Conservation (phyloP, 2,329 filamentous ascomycete species). For the Arthrinium phaeospermum region DNA sequence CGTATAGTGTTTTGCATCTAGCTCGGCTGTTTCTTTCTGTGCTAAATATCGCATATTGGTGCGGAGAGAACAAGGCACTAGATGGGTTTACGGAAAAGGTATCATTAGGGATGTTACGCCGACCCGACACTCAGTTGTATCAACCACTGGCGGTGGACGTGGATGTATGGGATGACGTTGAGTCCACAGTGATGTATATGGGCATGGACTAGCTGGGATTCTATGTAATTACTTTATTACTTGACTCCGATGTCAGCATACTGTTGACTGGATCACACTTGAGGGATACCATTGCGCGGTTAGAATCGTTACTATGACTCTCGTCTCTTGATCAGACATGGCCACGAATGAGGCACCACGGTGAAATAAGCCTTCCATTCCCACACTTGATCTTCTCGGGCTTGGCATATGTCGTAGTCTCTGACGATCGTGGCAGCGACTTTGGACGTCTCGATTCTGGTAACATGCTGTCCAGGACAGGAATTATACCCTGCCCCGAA, state of each 20-base stretch:
- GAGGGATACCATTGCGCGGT: too few species aligned
- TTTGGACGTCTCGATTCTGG: too few species aligned
- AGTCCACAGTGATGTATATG: neutral
- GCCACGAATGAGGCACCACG: too few species aligned
- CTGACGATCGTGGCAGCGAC: too few species aligned
- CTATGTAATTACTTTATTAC: neutral
- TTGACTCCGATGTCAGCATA: too few species aligned
- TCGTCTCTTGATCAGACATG: too few species aligned
- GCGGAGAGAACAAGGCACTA: neutral
- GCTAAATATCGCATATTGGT: slow-evolving; percentile 1
- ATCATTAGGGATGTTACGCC: neutral
- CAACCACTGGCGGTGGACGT: neutral
- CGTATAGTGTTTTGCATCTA: neutral
- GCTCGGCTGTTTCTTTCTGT: neutral
- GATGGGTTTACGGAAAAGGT: neutral
- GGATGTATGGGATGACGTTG: neutral
- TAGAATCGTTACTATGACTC: too few species aligned
- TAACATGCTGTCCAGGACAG: too few species aligned
- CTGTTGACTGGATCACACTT: too few species aligned
- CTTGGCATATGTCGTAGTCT: too few species aligned
- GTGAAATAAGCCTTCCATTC: neutral
- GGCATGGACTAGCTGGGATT: neutral
- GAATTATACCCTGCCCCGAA: too few species aligned
- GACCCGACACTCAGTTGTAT: neutral
- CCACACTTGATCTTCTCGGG: too few species aligned